Evolutionary conservation across 2,329 filamentous ascomycete species (phyloP).

Genomic region (Zopfia rhizophila): DNA sequence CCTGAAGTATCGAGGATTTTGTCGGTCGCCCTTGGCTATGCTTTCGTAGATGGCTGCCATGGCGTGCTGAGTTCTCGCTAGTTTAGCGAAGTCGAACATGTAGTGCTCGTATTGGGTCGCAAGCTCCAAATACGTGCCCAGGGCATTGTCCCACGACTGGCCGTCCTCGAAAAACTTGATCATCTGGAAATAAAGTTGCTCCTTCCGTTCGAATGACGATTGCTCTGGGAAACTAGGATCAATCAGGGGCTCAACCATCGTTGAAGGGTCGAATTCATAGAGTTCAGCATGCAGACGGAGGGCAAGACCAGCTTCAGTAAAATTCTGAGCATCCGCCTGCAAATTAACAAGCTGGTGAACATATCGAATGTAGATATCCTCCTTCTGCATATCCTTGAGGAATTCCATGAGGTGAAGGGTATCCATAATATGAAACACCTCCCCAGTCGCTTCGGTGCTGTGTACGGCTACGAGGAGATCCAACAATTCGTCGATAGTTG

Average conservation of each 20-base stretch:
- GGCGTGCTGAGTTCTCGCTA: slow-evolving; percentile 87
- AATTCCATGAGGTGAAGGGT: slow-evolving; percentile 94
- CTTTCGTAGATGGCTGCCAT: slow-evolving; percentile 93
- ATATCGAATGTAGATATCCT: slow-evolving; percentile 95
- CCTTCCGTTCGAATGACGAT: slow-evolving; percentile 90
- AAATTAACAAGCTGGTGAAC: slow-evolving; percentile 88
- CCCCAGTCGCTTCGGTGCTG: slow-evolving; percentile 75
- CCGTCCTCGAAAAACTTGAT: slow-evolving; percentile 95
- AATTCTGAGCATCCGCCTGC: slow-evolving; percentile 79
- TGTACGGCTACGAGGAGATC: slow-evolving; percentile 92
- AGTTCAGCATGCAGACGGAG: slow-evolving; percentile 90
- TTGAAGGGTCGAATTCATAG: slow-evolving; percentile 87
- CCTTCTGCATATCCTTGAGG: slow-evolving; percentile 93
- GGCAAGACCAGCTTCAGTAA: slow-evolving; percentile 88
- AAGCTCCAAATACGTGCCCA: slow-evolving; percentile 90
- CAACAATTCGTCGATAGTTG: slow-evolving; percentile 87
- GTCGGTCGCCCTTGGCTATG: slow-evolving; percentile 81
- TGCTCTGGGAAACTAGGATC: slow-evolving; percentile 86
- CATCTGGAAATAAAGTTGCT: slow-evolving; percentile 91
- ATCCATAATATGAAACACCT: slow-evolving; percentile 86
- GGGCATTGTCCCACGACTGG: slow-evolving; percentile 89
- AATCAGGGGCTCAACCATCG: slow-evolving; percentile 70
- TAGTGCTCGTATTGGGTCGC: slow-evolving; percentile 91
- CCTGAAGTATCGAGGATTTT: slow-evolving; percentile 87
- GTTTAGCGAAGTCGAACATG: slow-evolving; percentile 88